phyloP scores from a whole-genome alignment of 352 stramenopile species.

The Globisporangium ultimum region DNA sequence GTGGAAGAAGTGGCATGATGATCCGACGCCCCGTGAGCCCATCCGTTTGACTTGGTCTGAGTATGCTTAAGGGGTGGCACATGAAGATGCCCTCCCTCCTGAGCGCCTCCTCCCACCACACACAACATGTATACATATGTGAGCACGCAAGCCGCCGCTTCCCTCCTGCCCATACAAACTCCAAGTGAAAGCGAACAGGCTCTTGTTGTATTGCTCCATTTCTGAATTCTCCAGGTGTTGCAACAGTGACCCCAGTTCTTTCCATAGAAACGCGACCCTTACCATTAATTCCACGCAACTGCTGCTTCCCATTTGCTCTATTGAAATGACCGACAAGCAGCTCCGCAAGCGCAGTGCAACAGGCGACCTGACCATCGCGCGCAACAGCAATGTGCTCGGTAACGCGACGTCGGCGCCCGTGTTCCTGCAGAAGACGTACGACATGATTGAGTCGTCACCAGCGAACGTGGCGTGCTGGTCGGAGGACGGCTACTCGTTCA shows the following conservation, averaged over 20 bases:
- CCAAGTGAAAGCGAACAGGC: not conserved
- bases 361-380: conserved; percentile 16
- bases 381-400: conserved; percentile 7
- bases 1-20: too few relatives aligned
- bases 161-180: conserved; percentile 2
- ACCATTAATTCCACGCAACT: too few relatives aligned
- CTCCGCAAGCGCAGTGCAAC: conserved; percentile 4
- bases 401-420: conserved; percentile 41
- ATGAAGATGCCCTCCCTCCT: too few relatives aligned
- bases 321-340: conserved; percentile 9
- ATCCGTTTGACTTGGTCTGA: conserved; percentile 1
- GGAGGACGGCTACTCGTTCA: conserved; percentile 79
- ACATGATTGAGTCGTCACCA: conserved; percentile 91
- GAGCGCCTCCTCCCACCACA: not conserved
- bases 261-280: too few relatives aligned
- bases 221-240: conserved; percentile 5
- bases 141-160: not conserved
- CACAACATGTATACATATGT: not conserved
- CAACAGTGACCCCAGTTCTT: too few relatives aligned
- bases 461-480: conserved; percentile 75
- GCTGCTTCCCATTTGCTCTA: not conserved
- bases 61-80: not conserved
- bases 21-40: too few relatives aligned
- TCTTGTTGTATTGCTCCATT: not conserved
- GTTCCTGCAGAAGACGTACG: conserved; percentile 93